Percentiles rank a stretch among this genome's conserved stretches.
Evolutionary conservation across 1,139 yeast genomes (phyloP).

Genomic region (Lizanozyma gosingica): DNA sequence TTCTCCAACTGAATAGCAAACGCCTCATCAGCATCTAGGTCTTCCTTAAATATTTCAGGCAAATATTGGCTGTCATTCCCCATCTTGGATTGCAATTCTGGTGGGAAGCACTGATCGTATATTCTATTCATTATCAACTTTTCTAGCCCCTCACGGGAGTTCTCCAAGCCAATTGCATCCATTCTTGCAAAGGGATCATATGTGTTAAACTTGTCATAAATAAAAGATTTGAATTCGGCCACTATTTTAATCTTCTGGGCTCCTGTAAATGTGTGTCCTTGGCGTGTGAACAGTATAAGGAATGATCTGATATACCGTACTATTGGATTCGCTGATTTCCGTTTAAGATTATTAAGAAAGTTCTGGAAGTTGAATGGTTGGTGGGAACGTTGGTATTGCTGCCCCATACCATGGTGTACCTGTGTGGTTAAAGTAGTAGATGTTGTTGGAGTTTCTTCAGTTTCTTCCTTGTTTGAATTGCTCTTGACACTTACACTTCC

Average conservation of each 20-base stretch:
- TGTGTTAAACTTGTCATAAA: conserved; percentile 52
- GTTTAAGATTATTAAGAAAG: conserved; percentile 64
- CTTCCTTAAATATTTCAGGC: conserved; percentile 32
- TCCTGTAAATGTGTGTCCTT: conserved; percentile 53
- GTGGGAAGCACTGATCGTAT: conserved; percentile 73
- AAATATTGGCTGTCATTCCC: conserved; percentile 39
- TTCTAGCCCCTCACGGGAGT: conserved; percentile 87
- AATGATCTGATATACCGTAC: conserved; percentile 80
- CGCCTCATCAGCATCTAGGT: conserved; percentile 50
- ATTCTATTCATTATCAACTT: conserved; percentile 85
- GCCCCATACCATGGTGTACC: no score
- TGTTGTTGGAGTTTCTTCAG: no score
- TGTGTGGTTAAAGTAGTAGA: no score
- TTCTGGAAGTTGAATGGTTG: conserved; percentile 72
- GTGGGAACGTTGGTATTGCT: not conserved
- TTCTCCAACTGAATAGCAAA: conserved; percentile 52
- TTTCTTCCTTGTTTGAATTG: no score
- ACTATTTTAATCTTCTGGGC: conserved; percentile 73
- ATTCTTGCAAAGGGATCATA: conserved; percentile 72
- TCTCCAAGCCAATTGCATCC: conserved; percentile 51
- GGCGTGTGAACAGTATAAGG: conserved; percentile 62
- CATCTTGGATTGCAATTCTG: conserved; percentile 44
- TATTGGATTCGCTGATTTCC: conserved; percentile 78
- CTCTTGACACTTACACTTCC: no score
- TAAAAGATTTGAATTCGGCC: conserved; percentile 62